Conservation (phyloP, 768 basidiomycete species). For the Hypsizygus marmoreus region DNA sequence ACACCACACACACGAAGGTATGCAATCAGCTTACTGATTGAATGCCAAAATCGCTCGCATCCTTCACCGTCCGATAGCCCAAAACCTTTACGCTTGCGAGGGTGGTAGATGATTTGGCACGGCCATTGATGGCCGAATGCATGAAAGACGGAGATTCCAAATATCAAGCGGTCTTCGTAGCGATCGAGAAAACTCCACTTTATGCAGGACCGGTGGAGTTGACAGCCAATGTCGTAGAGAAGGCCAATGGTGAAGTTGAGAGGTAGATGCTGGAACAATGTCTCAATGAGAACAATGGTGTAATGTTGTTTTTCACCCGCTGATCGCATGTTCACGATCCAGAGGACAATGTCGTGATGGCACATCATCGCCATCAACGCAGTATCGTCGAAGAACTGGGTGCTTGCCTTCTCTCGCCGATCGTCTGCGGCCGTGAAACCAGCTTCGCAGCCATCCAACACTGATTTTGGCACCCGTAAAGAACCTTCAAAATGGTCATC, state of each 20-base stretch:
- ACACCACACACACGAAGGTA: too few species aligned
- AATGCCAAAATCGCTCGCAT: too few species aligned
- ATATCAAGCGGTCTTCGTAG: constrained; percentile 23
- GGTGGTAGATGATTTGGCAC: constrained; percentile 33
- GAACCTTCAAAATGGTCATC: not conserved
- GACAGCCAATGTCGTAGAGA: constrained; percentile 1
- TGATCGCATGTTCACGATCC: constrained; percentile 32
- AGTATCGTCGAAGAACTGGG: constrained; percentile 26
- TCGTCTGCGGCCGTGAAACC: constrained; percentile 25
- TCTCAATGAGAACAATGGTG: constrained; percentile 28
- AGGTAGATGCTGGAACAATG: constrained; percentile 28
- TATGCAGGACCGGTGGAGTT: not conserved
- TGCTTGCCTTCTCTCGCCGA: too few species aligned
- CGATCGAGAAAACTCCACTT: constrained; percentile 7
- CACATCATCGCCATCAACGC: constrained; percentile 37
- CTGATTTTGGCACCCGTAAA: constrained; percentile 12
- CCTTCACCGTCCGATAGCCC: too few species aligned
- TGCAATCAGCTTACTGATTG: too few species aligned
- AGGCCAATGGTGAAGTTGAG: not conserved
- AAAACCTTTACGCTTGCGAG: constrained; percentile 24
- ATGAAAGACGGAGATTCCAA: constrained; percentile 34
- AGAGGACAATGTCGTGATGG: constrained; percentile 31
- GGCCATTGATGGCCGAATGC: constrained; percentile 38
- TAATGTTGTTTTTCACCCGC: constrained; percentile 36
- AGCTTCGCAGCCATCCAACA: constrained; percentile 16